Percentiles rank a stretch among this genome's conserved stretches.
These are phyloP conservation scores for Nemania sp. DNA, from an alignment of 2,329 filamentous ascomycete species.

Conservation along the genomic window DNA sequence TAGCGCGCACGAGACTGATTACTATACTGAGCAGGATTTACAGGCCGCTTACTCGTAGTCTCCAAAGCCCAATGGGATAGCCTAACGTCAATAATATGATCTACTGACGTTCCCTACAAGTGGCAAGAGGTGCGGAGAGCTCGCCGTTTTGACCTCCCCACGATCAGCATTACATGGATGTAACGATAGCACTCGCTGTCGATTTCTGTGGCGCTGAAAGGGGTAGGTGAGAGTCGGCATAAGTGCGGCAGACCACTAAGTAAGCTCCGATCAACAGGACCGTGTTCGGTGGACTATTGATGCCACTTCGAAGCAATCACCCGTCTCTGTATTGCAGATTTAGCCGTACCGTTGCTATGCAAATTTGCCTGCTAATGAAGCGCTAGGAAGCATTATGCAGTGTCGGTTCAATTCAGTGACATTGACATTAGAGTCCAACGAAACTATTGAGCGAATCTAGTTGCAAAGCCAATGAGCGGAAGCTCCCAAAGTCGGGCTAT, in stretches of 20 bases:
- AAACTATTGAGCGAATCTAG: not conserved
- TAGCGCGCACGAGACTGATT: constrained; percentile 9
- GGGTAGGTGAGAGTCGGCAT: not conserved
- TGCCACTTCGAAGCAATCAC: not conserved
- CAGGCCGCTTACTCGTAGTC: no score
- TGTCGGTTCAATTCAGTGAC: no score
- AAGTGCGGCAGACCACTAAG: not conserved
- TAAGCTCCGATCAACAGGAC: constrained; percentile 2
- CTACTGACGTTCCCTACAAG: no score
- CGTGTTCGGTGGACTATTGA: not conserved
- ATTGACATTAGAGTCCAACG: not conserved
- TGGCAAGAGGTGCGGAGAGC: not conserved
- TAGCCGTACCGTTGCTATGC: constrained; percentile 14
- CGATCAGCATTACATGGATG: not conserved
- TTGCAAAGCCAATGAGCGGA: no score
- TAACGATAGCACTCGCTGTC: not conserved
- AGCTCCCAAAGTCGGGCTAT: no score
- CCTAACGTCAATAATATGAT: not conserved
- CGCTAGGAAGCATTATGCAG: no score
- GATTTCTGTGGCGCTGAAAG: not conserved
- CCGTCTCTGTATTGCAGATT: constrained; percentile 10
- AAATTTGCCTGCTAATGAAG: not conserved
- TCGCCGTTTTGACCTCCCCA: not conserved
- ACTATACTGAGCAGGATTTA: constrained; percentile 13
- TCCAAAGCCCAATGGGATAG: not conserved